Percentiles rank a stretch among this genome's conserved stretches.
phyloP scores from a whole-genome alignment of 202 grass and related monocot genomes.

The Zoysia matrella region DNA sequence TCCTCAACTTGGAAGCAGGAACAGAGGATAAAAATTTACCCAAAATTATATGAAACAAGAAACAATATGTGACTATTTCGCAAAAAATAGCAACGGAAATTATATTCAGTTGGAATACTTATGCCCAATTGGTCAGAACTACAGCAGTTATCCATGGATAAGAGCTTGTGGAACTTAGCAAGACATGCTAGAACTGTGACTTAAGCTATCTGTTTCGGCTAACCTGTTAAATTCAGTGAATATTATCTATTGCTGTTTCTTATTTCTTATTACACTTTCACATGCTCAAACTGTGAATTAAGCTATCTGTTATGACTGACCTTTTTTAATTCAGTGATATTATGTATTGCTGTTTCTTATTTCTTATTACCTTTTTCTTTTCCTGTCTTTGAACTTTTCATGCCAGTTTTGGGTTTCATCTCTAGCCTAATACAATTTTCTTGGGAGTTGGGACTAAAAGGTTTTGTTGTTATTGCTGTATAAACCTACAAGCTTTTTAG shows the following conservation, averaged over 20 bases:
- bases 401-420: not conserved
- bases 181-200: too few species aligned
- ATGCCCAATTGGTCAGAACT: not conserved
- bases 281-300: too few species aligned
- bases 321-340: not conserved
- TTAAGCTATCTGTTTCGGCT: not conserved
- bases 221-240: not conserved
- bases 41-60: constrained; percentile 9
- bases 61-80: constrained; percentile 31
- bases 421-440: not conserved
- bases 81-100: not conserved
- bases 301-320: not conserved
- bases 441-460: not conserved
- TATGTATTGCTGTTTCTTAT: not conserved
- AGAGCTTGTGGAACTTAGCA: too few species aligned
- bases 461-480: not conserved
- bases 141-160: not conserved
- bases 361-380: not conserved
- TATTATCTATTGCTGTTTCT: not conserved
- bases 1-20: constrained; percentile 1
- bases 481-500: not conserved
- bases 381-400: not conserved
- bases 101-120: constrained; percentile 12
- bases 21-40: not conserved
- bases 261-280: not conserved